Evolutionary conservation across 306 rosid genomes (phyloP), one percentile per base, ranked within the genome.

Genomic region (Sicyos edulis): DNA sequence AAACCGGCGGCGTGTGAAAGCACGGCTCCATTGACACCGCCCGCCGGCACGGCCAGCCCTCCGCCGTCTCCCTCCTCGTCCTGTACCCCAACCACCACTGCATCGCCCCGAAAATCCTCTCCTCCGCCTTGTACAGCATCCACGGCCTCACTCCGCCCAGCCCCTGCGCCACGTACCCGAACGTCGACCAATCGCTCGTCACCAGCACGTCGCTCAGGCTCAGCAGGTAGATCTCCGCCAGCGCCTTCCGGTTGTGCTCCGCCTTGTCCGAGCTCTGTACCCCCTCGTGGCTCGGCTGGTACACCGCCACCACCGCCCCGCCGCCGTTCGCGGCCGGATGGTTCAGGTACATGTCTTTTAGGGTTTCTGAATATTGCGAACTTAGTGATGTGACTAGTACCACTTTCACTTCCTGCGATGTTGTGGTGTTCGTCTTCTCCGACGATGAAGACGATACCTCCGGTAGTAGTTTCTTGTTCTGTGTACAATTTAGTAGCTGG

Each of bases 161-260:
- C 26, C 92, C 96, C 62, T 89, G 96, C 32, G 96, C 96, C 79
- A 89, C 96, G 44, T 89, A 89, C 29, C 96, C 96, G 12, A 89
- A 89, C 32, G 96, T 89, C 3, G 96, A 89, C 96, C 96, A 89
- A 6, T 90, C 79, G 74, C 92, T 89, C 2, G 91, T 87, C 24
- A 89, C 82, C 84, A 89, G 44, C 58, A 61, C 73, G 45, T 89
- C 92, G 71, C 83, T 80, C 68, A 85, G 70, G 71, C 96, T 89
- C 15, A 89, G 71, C 6, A 89, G 87, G 24, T 82, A 89, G 76
- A 89, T 89, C 80, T 89, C 96, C 3, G 96, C 90, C 84, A 76
- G 81, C 54, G 96, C 96, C 73, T 85, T 87, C 54, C 76, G 83
- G 71, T 81, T 86, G 76, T 89, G 96, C 75, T 76, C 72, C 64